phyloP scores from a whole-genome alignment of 441 rosid species.

The Adansonia gregorii region DNA sequence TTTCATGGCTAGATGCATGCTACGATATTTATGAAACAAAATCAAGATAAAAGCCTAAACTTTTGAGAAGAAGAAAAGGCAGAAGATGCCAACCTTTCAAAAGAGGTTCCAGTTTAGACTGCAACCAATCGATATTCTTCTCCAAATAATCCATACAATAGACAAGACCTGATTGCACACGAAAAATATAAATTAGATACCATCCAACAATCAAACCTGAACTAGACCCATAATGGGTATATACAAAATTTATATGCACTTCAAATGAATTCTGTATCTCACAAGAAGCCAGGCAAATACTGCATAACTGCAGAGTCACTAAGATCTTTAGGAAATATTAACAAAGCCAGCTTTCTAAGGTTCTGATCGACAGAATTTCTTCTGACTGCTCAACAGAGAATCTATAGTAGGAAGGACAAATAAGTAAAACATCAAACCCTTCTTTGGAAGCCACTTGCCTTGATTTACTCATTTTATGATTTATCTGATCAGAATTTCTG shows the following conservation, averaged over 20 bases:
- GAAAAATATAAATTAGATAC: conserved; percentile 20
- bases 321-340: not conserved
- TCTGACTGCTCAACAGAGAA: not conserved
- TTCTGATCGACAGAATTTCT: not conserved
- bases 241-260: not conserved
- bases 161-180: conserved; percentile 59
- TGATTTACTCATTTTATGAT: conserved; percentile 13
- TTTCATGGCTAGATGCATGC: not conserved
- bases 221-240: not conserved
- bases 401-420: conserved; percentile 8
- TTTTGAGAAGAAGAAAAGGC: conserved; percentile 9
- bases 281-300: not conserved
- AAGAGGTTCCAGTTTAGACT: conserved; percentile 76
- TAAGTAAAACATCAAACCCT: conserved; percentile 5
- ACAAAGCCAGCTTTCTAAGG: not conserved
- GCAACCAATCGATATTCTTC: conserved; percentile 90
- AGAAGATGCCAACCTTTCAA: conserved; percentile 59
- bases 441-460: not conserved
- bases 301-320: not conserved
- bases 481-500: not conserved
- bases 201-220: not conserved
- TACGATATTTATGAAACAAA: not conserved
- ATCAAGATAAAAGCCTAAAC: not conserved
- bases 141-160: conserved; percentile 93
- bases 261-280: not conserved